Percentiles rank a stretch among this genome's conserved stretches.
phyloP scores from a whole-genome alignment of 2,329 filamentous ascomycete genomes.

The Fusarium verrucosum region DNA sequence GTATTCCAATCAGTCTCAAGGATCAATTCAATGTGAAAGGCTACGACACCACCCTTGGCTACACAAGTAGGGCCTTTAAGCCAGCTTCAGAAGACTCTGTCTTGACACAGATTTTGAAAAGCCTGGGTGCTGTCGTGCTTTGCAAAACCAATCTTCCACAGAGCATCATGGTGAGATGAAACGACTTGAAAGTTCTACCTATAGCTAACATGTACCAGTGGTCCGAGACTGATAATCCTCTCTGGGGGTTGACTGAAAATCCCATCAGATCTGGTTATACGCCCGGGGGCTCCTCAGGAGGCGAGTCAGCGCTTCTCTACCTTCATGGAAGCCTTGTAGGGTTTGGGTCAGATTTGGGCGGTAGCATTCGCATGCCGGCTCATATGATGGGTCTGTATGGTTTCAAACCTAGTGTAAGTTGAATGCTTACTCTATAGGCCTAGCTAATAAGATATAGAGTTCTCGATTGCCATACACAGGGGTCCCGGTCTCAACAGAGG shows the following conservation, averaged over 20 bases:
- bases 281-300: conserved; percentile 43
- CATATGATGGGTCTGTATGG: conserved; percentile 40
- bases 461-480: conserved; percentile 66
- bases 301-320: conserved; percentile 36
- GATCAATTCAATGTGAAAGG: conserved; percentile 70
- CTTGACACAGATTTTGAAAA: conserved; percentile 58
- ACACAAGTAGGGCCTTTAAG: conserved; percentile 60
- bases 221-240: conserved; percentile 45
- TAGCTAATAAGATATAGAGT: conserved; percentile 52
- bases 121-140: conserved; percentile 61
- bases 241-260: conserved; percentile 43
- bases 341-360: conserved; percentile 43
- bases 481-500: conserved; percentile 68
- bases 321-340: conserved; percentile 35
- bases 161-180: conserved; percentile 22
- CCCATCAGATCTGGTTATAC: conserved; percentile 35
- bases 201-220: neutral
- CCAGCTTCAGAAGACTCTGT: conserved; percentile 59
- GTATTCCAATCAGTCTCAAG: conserved; percentile 52
- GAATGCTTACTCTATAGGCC: rapidly evolving
- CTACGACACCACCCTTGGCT: conserved; percentile 66
- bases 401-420: conserved; percentile 44
- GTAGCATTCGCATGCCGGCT: conserved; percentile 43
- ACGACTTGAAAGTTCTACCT: rapidly evolving
- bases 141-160: conserved; percentile 44